A percentile compares a stretch with the other conserved stretches of the same genome.
Evolutionary conservation across 495 filamentous ascomycete species (phyloP).

Genomic region (Annulohypoxylon moriforme): DNA sequence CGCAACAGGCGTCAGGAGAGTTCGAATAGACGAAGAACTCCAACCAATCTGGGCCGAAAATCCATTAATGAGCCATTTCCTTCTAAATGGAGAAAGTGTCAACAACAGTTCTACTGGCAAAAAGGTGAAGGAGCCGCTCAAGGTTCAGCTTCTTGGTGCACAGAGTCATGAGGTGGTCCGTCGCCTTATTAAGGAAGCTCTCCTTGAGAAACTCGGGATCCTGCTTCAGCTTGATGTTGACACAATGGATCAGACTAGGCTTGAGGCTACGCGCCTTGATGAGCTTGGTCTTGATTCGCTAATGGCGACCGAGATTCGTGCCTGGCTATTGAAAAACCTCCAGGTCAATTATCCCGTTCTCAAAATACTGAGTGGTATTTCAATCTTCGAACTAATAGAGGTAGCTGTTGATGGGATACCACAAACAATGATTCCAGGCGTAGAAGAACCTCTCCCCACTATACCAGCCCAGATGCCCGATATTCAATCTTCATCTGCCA

Average conservation of each 20-base stretch:
- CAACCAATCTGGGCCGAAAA: slow-evolving; percentile 53
- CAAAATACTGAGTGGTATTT: slow-evolving; percentile 57
- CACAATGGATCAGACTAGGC: not conserved
- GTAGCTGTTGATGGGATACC: not conserved
- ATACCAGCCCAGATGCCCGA: not conserved
- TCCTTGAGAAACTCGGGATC: not conserved
- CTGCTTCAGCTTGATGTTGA: not conserved
- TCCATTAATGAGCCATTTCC: slow-evolving; percentile 54
- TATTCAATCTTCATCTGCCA: not conserved
- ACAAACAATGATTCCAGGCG: not conserved
- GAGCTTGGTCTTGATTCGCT: slow-evolving; percentile 37
- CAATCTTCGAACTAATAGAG: slow-evolving; percentile 36
- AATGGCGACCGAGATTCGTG: slow-evolving; percentile 56
- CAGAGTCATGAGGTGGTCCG: not conserved
- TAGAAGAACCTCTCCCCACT: slow-evolving; percentile 30
- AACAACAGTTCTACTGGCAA: not conserved
- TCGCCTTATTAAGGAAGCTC: not conserved
- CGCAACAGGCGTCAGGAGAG: not conserved
- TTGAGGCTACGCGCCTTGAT: not conserved
- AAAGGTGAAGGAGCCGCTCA: not conserved
- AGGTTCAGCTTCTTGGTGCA: not conserved
- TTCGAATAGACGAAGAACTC: slow-evolving; percentile 46
- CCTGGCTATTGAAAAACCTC: slow-evolving; percentile 57
- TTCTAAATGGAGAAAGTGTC: slow-evolving; percentile 25
- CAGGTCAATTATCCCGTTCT: slow-evolving; percentile 59